Evolutionary conservation across 495 filamentous ascomycete species (phyloP).

Genomic region (Diplogelasinospora grovesii): DNA sequence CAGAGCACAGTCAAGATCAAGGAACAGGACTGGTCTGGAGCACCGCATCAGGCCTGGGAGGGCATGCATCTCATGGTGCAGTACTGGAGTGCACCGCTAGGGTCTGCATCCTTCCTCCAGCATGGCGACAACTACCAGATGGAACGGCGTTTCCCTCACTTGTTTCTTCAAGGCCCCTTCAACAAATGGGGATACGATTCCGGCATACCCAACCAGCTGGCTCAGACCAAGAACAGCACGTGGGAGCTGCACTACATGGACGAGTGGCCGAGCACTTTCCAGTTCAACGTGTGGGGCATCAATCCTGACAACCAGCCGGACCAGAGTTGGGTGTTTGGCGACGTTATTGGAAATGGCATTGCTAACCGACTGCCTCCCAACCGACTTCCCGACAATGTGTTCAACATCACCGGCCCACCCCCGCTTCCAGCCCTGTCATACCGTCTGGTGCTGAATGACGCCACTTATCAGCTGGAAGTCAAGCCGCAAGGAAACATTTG

Average conservation of each 20-base stretch:
- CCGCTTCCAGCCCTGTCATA: conserved; percentile 48
- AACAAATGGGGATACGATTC: conserved; percentile 61
- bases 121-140: conserved; percentile 43
- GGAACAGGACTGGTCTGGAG: conserved; percentile 52
- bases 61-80: conserved; percentile 60
- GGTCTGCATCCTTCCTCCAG: conserved; percentile 54
- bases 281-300: conserved; percentile 60
- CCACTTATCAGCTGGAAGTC: conserved; percentile 39
- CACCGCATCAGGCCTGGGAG: conserved; percentile 53
- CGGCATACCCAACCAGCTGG: conserved; percentile 49
- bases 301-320: conserved; percentile 57
- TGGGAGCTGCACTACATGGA: conserved; percentile 56
- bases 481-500: conserved; percentile 47
- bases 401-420: conserved; percentile 56
- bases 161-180: conserved; percentile 58
- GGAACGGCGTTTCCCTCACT: conserved; percentile 55
- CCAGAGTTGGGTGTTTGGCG: conserved; percentile 50
- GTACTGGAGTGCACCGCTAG: conserved; percentile 57
- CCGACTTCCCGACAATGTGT: conserved; percentile 39
- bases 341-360: conserved; percentile 50
- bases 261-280: conserved; percentile 56
- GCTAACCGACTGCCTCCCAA: conserved; percentile 55
- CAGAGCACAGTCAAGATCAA: conserved; percentile 32
- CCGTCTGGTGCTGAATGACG: conserved; percentile 48
- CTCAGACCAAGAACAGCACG: conserved; percentile 31